Conservation (phyloP, 345 rosid species). For the Dovyalis caffra region DNA sequence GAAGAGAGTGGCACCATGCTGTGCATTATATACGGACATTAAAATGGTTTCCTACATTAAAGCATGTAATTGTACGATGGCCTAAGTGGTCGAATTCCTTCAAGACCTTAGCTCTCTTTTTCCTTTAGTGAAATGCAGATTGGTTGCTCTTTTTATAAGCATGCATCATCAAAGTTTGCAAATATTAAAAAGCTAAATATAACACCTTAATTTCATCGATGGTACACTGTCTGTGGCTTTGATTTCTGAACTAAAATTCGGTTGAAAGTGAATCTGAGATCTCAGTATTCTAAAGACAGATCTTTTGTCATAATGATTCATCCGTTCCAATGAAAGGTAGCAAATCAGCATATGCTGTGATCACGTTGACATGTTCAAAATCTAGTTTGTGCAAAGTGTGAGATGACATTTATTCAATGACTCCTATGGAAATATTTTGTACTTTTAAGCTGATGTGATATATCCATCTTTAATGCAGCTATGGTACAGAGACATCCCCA, state of each 20-base stretch:
- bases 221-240: not conserved
- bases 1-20: not conserved
- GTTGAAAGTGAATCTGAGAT: not conserved
- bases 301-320: not conserved
- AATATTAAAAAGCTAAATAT: too few relatives aligned
- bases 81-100: not conserved
- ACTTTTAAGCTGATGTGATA: conserved; percentile 3
- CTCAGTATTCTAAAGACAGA: too few relatives aligned
- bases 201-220: too few relatives aligned
- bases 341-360: not conserved
- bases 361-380: too few relatives aligned
- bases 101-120: not conserved
- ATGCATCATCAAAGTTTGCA: not conserved
- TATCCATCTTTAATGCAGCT: conserved; percentile 46
- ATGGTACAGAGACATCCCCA: conserved; percentile 75
- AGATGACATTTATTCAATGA: too few relatives aligned
- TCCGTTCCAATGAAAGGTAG: not conserved
- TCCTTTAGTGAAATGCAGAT: not conserved
- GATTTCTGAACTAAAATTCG: not conserved
- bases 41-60: not conserved
- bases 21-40: not conserved
- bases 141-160: not conserved
- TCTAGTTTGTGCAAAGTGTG: too few relatives aligned
- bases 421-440: not conserved
- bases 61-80: not conserved